Conservation (phyloP, 345 rosid species). For the Clarkia xantiana region DNA sequence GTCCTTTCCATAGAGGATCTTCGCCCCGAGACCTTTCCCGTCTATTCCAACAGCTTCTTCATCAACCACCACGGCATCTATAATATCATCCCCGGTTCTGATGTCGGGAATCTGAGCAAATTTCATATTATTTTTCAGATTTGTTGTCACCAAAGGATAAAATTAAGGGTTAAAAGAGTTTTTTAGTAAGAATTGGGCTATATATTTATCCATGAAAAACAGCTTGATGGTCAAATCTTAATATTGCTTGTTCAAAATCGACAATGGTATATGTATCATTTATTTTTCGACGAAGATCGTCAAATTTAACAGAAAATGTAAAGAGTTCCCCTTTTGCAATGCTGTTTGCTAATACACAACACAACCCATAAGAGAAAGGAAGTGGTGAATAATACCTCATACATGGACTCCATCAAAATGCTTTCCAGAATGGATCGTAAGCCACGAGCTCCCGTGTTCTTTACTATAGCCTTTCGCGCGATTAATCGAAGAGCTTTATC, state of each 20-base stretch:
- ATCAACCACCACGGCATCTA: constrained; percentile 85
- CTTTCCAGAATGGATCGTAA: constrained; percentile 75
- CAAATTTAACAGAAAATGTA: neutral
- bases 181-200: no score
- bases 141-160: no score
- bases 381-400: constrained; percentile 48
- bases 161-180: no score
- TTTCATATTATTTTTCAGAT: no score
- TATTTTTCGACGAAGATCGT: neutral
- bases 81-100: constrained; percentile 47
- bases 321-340: neutral
- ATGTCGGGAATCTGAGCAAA: constrained; percentile 69
- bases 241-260: no score
- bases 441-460: constrained; percentile 92
- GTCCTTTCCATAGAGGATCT: constrained; percentile 73
- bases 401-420: constrained; percentile 95
- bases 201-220: no score
- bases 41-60: constrained; percentile 59
- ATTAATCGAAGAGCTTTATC: constrained; percentile 62
- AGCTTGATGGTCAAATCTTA: no score
- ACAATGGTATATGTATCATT: neutral
- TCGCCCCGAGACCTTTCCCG: constrained; percentile 51
- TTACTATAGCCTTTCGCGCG: constrained; percentile 73
- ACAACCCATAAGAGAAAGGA: neutral
- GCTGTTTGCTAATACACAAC: no score